Evolutionary conservation across 495 filamentous ascomycete genomes (phyloP).

Genomic region (Podospora tetraspora): DNA sequence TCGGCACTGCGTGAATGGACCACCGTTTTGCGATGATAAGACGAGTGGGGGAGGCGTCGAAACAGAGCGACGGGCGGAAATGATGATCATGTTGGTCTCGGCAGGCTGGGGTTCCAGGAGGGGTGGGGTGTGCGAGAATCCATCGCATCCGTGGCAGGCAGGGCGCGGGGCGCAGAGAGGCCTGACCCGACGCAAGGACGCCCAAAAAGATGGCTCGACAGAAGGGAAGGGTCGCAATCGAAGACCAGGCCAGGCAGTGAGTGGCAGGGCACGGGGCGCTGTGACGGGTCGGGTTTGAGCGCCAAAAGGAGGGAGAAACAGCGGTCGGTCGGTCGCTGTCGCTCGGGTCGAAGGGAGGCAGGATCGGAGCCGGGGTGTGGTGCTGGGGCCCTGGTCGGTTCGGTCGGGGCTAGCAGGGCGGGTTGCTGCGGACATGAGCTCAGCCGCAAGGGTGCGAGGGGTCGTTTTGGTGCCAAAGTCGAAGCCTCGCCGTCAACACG

Average conservation of each 20-base stretch:
- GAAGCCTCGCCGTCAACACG: conserved; percentile 13
- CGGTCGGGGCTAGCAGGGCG: neutral
- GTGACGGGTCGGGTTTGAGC: neutral
- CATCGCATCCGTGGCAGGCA: neutral
- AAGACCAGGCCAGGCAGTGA: neutral
- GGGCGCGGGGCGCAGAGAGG: neutral
- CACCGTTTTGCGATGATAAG: neutral
- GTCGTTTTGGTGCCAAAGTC: neutral
- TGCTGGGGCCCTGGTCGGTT: neutral
- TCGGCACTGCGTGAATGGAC: neutral
- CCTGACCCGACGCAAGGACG: neutral
- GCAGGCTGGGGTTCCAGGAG: neutral
- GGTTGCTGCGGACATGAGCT: conserved; percentile 3
- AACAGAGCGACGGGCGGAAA: neutral
- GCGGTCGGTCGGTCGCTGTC: neutral
- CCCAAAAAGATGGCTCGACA: neutral
- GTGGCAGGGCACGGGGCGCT: neutral
- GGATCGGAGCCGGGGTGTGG: neutral
- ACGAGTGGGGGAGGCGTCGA: neutral
- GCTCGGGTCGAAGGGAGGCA: neutral
- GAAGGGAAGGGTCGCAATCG: neutral
- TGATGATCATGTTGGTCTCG: neutral
- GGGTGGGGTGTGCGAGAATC: neutral
- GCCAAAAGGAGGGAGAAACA: neutral
- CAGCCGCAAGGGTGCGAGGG: neutral